These are phyloP conservation scores for Alternaria sp. DNA, from an alignment of 2,329 filamentous ascomycete species.

Conservation along the genomic window DNA sequence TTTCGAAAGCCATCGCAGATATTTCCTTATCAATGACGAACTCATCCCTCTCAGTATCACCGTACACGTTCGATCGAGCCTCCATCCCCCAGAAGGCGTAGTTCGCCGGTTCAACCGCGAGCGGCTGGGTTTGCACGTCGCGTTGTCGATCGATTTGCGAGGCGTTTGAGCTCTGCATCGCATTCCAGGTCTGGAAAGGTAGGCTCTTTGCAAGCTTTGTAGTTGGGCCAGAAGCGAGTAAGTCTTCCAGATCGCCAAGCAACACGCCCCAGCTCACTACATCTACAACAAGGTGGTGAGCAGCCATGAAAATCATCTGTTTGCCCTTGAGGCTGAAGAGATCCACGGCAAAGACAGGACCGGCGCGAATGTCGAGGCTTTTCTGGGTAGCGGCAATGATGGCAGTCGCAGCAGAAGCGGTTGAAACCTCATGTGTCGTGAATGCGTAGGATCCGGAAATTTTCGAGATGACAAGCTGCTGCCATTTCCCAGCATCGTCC, in stretches of 20 bases:
- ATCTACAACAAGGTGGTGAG: constrained; percentile 44
- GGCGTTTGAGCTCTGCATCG: constrained; percentile 31
- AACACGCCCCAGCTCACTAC: constrained; percentile 45
- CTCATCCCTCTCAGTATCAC: constrained; percentile 37
- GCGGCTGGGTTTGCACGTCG: constrained; percentile 10
- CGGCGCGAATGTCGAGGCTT: constrained; percentile 34
- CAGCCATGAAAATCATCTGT: constrained; percentile 38
- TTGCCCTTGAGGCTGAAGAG: constrained; percentile 25
- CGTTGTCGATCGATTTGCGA: constrained; percentile 14
- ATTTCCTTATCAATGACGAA: constrained; percentile 29
- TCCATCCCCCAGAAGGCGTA: constrained; percentile 41
- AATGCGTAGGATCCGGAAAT: constrained; percentile 27
- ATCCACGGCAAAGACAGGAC: constrained; percentile 39
- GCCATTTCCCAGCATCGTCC: constrained; percentile 22
- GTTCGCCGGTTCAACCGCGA: constrained; percentile 26
- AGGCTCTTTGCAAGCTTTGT: constrained; percentile 26
- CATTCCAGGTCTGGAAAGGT: constrained; percentile 40
- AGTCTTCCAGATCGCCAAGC: constrained; percentile 40
- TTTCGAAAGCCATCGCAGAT: constrained; percentile 28
- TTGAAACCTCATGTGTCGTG: constrained; percentile 15
- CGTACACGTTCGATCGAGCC: constrained; percentile 34
- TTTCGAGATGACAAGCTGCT: constrained; percentile 25
- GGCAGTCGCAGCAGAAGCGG: constrained; percentile 10
- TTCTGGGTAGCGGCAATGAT: constrained; percentile 32
- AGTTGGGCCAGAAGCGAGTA: constrained; percentile 20